Base-by-base conservation (phyloP, 129 eudicot species). In the Deinandra increscens region DNA sequence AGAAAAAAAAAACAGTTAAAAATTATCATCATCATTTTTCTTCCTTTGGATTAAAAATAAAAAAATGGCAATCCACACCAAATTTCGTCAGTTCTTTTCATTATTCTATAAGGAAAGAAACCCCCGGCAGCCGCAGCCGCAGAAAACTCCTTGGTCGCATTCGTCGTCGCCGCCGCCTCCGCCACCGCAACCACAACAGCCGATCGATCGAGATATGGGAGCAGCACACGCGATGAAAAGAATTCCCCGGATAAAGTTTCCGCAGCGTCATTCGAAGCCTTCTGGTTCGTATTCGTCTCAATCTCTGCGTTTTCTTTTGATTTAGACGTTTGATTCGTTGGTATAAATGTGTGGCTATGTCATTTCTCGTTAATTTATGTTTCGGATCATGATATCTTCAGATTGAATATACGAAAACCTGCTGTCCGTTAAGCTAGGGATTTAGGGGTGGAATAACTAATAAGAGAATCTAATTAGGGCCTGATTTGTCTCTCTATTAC, bases 211-310 rank as follows among this genome's bases (percentile, higher is more conserved):
- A 69, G 70, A 38, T 37, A 82, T 71, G 83, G 86, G 81, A 64
- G 75, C 72, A 69, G 75, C 77, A 20, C 94, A 80, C 49, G 84
- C 75, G 66, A 79, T 91, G 92, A 91, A 91, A 84, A 80, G 95
- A 58, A 83, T 87, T 45, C 97, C 97, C 3, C 90, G 84, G 74
- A 91, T 91, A 85, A 83, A 87, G 75, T 91, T 91, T 56, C 97
- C 95, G 1, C 84, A 72, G 71, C 83, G 95, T 53, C 95, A 81
- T 81, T 82, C 83, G 23, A 81, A 83, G 66, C 75, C 91, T 8
- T 54, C 91, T 54, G 88, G 88, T 86, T 77, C 50, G 26, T 42
- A 9, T 38, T 60, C 34, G 45, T 59, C 2, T 58, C n/a, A 17
- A 2, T 48, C 0, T 53, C 0, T 34, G 14, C 11, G 39, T 68